phyloP scores from a whole-genome alignment of 73 alveolate species.

The Urostyla sp. region DNA sequence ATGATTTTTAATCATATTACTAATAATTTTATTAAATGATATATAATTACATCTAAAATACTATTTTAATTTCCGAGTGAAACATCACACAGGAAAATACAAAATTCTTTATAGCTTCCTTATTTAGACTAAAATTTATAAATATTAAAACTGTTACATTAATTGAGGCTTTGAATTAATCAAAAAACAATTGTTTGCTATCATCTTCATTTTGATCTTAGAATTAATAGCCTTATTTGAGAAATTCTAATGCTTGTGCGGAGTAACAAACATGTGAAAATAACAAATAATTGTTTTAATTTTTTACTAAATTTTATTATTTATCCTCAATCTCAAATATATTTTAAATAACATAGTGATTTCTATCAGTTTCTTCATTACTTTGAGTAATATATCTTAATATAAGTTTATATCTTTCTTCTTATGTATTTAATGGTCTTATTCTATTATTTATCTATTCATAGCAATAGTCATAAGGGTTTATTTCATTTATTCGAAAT shows the following conservation, averaged over 20 bases:
- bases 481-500: conserved; percentile 46
- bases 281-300: not conserved
- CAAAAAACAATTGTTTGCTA: not conserved
- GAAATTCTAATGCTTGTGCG: conserved; percentile 3
- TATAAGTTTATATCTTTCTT: conserved; percentile 28
- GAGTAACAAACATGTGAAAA: conserved; percentile 15
- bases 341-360: no score
- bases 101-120: no score
- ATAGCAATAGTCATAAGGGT: conserved; percentile 84
- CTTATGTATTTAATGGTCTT: conserved; percentile 2
- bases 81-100: no score
- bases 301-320: not conserved
- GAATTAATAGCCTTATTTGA: not conserved
- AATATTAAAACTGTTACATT: no score
- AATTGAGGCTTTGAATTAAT: not conserved
- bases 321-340: not conserved
- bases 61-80: no score
- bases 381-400: conserved; percentile 12
- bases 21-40: no score
- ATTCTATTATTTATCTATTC: conserved; percentile 46
- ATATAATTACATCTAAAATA: no score
- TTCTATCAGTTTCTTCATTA: not conserved
- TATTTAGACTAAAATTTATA: no score
- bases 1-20: no score
- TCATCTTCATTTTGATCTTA: no score